Percentiles rank a stretch among this genome's conserved stretches.
These are phyloP conservation scores for Epichloe baconii DNA, from an alignment of 2,329 filamentous ascomycete genomes.

Conservation along the genomic window DNA sequence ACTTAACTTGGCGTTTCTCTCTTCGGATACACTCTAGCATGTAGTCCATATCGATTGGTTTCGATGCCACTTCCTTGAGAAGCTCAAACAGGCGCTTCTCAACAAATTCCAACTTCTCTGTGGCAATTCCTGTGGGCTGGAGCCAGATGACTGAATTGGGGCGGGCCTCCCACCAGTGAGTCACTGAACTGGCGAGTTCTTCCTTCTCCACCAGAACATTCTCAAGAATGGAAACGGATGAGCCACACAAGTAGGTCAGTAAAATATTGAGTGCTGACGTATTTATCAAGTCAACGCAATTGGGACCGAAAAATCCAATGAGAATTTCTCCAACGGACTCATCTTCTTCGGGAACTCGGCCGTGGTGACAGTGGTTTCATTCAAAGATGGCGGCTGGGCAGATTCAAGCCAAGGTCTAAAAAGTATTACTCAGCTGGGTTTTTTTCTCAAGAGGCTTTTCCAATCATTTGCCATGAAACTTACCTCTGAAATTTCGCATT, in stretches of 20 bases:
- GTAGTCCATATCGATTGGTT: slow-evolving; percentile 80
- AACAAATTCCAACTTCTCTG: slow-evolving; percentile 69
- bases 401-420: slow-evolving; percentile 77
- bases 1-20: slow-evolving; percentile 70
- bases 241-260: slow-evolving; percentile 79
- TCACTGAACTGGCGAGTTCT: slow-evolving; percentile 76
- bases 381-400: slow-evolving; percentile 57
- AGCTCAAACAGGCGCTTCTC: slow-evolving; percentile 78
- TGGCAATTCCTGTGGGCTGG: slow-evolving; percentile 74
- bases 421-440: background rate
- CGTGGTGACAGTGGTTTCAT: slow-evolving; percentile 58
- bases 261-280: slow-evolving; percentile 67
- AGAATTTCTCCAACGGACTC: slow-evolving; percentile 84
- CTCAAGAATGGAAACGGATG: slow-evolving; percentile 82
- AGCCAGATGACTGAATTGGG: slow-evolving; percentile 79
- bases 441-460: too few relatives aligned
- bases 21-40: slow-evolving; percentile 76
- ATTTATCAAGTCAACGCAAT: slow-evolving; percentile 55
- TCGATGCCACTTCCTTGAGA: slow-evolving; percentile 64
- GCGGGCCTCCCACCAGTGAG: slow-evolving; percentile 64
- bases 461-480: slow-evolving; percentile 1
- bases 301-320: slow-evolving; percentile 76
- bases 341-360: slow-evolving; percentile 91
- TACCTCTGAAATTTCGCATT: slow-evolving; percentile 62
- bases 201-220: slow-evolving; percentile 89